Evolutionary conservation across 768 basidiomycete genomes (phyloP).

Genomic region (Glaciozyma martinii): DNA sequence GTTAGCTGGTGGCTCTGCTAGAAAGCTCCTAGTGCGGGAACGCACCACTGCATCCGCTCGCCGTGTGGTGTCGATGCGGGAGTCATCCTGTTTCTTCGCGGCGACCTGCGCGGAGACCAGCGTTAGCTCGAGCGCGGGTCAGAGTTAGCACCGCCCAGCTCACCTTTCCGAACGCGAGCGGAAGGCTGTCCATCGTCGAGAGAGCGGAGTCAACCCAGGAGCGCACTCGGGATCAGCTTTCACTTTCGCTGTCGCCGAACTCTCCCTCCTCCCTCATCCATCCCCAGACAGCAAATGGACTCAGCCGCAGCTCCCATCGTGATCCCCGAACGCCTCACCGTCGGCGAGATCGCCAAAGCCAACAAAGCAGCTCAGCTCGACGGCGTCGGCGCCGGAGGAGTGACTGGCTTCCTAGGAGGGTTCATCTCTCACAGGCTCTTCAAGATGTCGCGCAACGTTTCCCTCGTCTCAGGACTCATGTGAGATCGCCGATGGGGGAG

Average conservation of each 20-base stretch:
- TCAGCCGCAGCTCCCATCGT: too few species aligned
- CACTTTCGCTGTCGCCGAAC: too few species aligned
- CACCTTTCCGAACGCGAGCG: neutral
- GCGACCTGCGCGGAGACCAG: neutral
- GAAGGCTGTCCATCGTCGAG: neutral
- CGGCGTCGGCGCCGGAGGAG: neutral
- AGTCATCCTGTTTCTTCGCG: neutral
- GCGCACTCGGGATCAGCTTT: too few species aligned
- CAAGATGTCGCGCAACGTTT: neutral
- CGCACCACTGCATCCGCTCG: neutral
- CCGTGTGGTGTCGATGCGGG: neutral
- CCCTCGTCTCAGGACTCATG: neutral
- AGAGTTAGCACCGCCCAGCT: too few species aligned
- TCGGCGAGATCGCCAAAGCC: too few species aligned
- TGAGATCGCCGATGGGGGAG: neutral
- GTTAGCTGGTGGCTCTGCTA: neutral
- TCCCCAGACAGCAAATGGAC: too few species aligned
- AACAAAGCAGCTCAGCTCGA: neutral
- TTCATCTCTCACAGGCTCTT: neutral
- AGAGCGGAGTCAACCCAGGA: too few species aligned
- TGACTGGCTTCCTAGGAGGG: neutral
- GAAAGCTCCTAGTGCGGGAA: neutral
- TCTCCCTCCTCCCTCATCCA: too few species aligned
- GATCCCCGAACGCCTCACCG: too few species aligned
- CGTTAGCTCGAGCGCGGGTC: too few species aligned